A percentile compares a stretch with the other conserved stretches of the same genome.
Conservation (phyloP, 2,329 filamentous ascomycete genomes). For the Fusarium hainanense region DNA sequence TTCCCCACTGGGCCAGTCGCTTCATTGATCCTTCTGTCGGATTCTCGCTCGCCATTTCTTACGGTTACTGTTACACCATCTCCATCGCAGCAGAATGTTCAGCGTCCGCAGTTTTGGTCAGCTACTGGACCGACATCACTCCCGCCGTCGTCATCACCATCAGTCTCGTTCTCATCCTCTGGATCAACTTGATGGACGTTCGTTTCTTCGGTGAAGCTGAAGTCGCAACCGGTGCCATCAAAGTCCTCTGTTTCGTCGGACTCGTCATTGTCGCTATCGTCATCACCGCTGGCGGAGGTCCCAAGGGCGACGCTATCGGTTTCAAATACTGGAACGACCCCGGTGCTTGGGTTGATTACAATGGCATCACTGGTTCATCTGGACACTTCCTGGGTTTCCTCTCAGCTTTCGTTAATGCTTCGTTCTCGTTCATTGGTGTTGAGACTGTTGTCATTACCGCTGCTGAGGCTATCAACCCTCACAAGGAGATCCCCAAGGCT, state of each 20-base stretch:
- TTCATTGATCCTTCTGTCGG: conserved; percentile 43
- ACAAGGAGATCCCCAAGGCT: conserved; percentile 71
- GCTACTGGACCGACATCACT: conserved; percentile 42
- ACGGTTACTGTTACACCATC: conserved; percentile 43
- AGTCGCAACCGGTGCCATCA: conserved; percentile 69
- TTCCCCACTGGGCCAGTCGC: conserved; percentile 44
- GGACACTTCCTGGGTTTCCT: conserved; percentile 68
- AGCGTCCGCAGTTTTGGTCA: conserved; percentile 36
- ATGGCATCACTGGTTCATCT: conserved; percentile 54
- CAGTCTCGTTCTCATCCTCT: conserved; percentile 63
- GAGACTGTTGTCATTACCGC: conserved; percentile 63
- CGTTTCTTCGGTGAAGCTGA: conserved; percentile 71
- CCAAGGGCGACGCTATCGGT: conserved; percentile 59
- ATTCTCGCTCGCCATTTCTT: conserved; percentile 40
- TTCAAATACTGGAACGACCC: conserved; percentile 55
- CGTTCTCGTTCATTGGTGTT: conserved; percentile 64
- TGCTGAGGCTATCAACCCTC: conserved; percentile 70
- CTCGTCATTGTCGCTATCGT: conserved; percentile 67
- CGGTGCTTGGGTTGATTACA: conserved; percentile 61
- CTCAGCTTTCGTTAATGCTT: conserved; percentile 63
- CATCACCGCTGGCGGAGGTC: conserved; percentile 67
- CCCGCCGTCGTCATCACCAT: conserved; percentile 59
- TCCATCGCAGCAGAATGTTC: conserved; percentile 41
- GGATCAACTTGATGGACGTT: conserved; percentile 67
- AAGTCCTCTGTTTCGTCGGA: conserved; percentile 68